A percentile compares a stretch with the other conserved stretches of the same genome.
Evolutionary conservation across 2,329 filamentous ascomycete species (phyloP).

Genomic region (Cordyceps pruinosa): DNA sequence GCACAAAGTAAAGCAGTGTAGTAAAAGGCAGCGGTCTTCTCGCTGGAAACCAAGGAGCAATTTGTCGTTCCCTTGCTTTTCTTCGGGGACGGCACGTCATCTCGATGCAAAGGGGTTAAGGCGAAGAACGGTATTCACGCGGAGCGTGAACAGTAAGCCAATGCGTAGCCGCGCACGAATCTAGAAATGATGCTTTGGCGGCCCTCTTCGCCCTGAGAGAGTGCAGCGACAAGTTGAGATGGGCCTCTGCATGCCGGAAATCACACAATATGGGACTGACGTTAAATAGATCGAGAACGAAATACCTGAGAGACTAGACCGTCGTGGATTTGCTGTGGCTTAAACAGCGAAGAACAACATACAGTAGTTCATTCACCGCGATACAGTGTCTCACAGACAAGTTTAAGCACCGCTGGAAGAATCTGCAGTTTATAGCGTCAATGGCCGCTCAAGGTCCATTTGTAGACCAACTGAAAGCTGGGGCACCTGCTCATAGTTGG

Average conservation of each 20-base stretch:
- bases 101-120: background rate
- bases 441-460: slow-evolving; percentile 8
- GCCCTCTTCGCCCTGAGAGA: too few relatives aligned
- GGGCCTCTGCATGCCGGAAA: too few relatives aligned
- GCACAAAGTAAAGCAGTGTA: background rate
- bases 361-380: background rate
- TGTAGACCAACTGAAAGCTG: slow-evolving; percentile 11
- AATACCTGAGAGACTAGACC: too few relatives aligned
- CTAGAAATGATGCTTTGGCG: too few relatives aligned
- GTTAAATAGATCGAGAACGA: too few relatives aligned
- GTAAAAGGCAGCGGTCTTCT: background rate
- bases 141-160: background rate
- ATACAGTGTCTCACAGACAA: too few relatives aligned
- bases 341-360: too few relatives aligned
- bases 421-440: background rate
- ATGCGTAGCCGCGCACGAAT: too few relatives aligned
- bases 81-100: background rate
- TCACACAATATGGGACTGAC: too few relatives aligned
- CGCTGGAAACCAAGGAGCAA: background rate
- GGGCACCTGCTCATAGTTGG: slow-evolving; percentile 12
- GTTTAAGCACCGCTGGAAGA: background rate
- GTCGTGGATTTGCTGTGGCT: too few relatives aligned
- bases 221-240: too few relatives aligned
- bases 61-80: background rate
- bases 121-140: background rate